Evolutionary conservation across 306 rosid genomes (phyloP), one percentile per base, ranked within the genome.

Genomic region (Rubus parviflorus): DNA sequence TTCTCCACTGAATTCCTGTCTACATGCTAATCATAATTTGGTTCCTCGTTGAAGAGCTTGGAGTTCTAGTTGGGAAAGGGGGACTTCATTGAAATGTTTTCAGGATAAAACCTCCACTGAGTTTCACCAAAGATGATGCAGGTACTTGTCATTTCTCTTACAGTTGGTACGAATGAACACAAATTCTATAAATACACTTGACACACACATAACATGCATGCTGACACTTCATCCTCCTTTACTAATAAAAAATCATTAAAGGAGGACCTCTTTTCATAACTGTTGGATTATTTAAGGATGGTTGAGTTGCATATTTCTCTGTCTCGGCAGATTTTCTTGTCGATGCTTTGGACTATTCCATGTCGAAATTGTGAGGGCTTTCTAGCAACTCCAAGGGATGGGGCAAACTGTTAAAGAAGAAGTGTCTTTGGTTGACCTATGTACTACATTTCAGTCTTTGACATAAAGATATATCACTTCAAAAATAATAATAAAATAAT

Each of bases 41-140:
- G 43, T 77, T 78, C 43, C 71, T 83, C 62, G 74, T 79, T 80
- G 77, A 81, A 94, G 98, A 92, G 74, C 93, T 90, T 7, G 98
- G 95, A 56, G 68, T 94, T 76, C 93, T 92, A 19, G 83, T 90
- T 78, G 97, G 98, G 73, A 92, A 92, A 84, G 98, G 97, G 35
- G 98, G 97, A 81, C 81, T 94, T 12, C 93, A 90, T 68, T 97
- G 98, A 57, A 92, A 90, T 83, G 95, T 90, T 60, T 94, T 94
- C 75, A 81, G 97, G 84, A 90, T 94, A 73, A 94, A 92, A 72
- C 97, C 98, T 37, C 97, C 98, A 2, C 86, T 92, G 97, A 90
- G 97, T 80, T 94, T 94, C 83, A 81, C 80, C 86, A 89, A 85
- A 87, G 90, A 92, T 53, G 98, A 92, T 65, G 97, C 97, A 73